Evolutionary conservation across 495 filamentous ascomycete species (phyloP), one percentile per base, ranked within the genome.

Genomic region (Letharia columbiana): DNA sequence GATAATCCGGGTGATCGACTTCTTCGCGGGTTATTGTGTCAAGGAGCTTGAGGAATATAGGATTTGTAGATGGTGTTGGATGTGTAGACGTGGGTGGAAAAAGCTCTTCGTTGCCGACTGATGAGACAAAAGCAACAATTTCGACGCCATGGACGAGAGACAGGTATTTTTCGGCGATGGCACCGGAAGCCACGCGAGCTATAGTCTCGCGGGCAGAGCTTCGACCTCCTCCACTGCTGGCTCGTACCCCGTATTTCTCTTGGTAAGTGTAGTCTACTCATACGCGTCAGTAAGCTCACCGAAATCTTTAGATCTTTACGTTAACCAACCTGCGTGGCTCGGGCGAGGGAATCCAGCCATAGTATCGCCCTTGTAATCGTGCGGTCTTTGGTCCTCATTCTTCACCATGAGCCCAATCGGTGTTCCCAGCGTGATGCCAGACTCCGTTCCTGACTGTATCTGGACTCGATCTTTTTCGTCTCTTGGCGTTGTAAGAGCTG

Each of bases 211-310:
- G 83, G 23, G 94, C 94, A 74, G 88, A 91, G 76, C 90, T 94
- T 68, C 95, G 84, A 37, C 94, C 95, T 68, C 94, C 94, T 66
- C 94, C 94, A 67, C 88, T 92, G 76, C 86, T 90, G 9, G 95
- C 91, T 80, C 96, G 94, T 63, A 98, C 88, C 15, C 94, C 94
- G 71, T 98, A 98, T 77, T 98, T 98, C 79, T 93, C 88, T 58
- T 96, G 83, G 76, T 98, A 98, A 68, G 94, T 98, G 82, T 87
- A 96, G 74, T 98, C 94, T 57, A n/a, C 54, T 37, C 54, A 37
- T 17, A 17, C 52, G 6, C 31, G 54, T 57, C 33, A 57, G 33
- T 2, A 37, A 57, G 0, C 7, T 18, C 33, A 0, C 28, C 31
- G 1, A 23, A 37, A 31, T 6, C 28, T 42, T 0, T 18, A 57